These are phyloP conservation scores for Globisporangium nodosum DNA, from an alignment of 352 stramenopile genomes.

Conservation along the genomic window DNA sequence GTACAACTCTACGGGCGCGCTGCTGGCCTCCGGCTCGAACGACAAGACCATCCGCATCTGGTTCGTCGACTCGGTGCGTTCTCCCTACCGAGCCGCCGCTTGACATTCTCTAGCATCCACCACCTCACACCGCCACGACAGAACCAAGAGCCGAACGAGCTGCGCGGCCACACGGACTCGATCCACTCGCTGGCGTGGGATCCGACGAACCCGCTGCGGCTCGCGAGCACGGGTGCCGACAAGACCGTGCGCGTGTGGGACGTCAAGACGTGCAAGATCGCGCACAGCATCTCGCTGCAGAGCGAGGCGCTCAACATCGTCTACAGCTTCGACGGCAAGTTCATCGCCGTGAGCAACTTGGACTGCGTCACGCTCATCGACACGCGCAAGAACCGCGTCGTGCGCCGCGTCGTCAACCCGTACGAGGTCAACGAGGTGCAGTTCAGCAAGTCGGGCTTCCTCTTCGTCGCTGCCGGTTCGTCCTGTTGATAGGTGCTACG, in stretches of 20 bases:
- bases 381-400: slow-evolving; percentile 72
- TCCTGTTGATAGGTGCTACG: neutral
- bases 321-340: slow-evolving; percentile 78
- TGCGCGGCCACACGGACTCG: slow-evolving; percentile 68
- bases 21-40: slow-evolving; percentile 75
- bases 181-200: slow-evolving; percentile 75
- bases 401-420: slow-evolving; percentile 72
- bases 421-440: slow-evolving; percentile 83
- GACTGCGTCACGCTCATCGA: slow-evolving; percentile 81
- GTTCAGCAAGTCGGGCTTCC: slow-evolving; percentile 70
- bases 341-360: slow-evolving; percentile 69
- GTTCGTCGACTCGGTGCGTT: slow-evolving; percentile 48
- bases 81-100: neutral
- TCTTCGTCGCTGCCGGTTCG: slow-evolving; percentile 69
- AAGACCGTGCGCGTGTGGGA: slow-evolving; percentile 86
- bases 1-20: slow-evolving; percentile 65
- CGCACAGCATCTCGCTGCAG: slow-evolving; percentile 69
- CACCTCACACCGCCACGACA: slow-evolving; percentile 5
- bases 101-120: no score
- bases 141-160: slow-evolving; percentile 52
- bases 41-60: slow-evolving; percentile 80
- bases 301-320: slow-evolving; percentile 73
- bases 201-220: slow-evolving; percentile 44
- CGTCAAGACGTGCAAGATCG: slow-evolving; percentile 70
- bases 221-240: slow-evolving; percentile 69